These are phyloP conservation scores for Grigorovia yakushimaensis DNA, from an alignment of 805 yeast species.

Conservation along the genomic window DNA sequence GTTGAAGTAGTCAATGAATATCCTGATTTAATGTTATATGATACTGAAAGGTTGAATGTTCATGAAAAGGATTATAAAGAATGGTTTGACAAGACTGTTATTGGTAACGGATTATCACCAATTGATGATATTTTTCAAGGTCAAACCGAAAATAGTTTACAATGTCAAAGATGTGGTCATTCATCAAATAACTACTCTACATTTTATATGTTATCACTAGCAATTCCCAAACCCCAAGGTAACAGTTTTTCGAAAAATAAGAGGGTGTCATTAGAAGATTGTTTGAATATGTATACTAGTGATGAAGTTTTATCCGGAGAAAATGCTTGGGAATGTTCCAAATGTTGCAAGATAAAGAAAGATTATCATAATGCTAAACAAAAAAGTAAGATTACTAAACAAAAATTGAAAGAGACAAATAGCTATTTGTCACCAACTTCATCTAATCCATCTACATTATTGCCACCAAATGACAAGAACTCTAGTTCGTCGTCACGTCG, in stretches of 20 bases:
- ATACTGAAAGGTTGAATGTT: conserved; percentile 19
- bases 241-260: conserved; percentile 23
- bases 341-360: conserved; percentile 33
- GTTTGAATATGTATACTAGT: conserved; percentile 50
- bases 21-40: conserved; percentile 31
- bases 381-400: conserved; percentile 1
- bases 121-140: conserved; percentile 62
- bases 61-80: conserved; percentile 42
- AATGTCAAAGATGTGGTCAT: conserved; percentile 57
- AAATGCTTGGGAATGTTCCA: conserved; percentile 80
- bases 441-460: conserved; percentile 8
- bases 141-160: conserved; percentile 54
- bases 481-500: not conserved
- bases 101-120: conserved; percentile 56
- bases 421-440: not conserved
- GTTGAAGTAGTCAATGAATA: conserved; percentile 30
- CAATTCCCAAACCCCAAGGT: conserved; percentile 38
- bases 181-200: conserved; percentile 51
- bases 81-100: conserved; percentile 48
- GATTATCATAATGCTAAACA: conserved; percentile 3
- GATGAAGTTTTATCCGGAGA: conserved; percentile 61
- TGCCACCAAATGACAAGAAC: not conserved
- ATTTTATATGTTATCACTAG: conserved; percentile 53
- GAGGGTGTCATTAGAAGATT: conserved; percentile 44
- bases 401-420: not conserved